Conservation (phyloP, 2,329 filamentous ascomycete genomes). For the Cladosporium sp. region DNA sequence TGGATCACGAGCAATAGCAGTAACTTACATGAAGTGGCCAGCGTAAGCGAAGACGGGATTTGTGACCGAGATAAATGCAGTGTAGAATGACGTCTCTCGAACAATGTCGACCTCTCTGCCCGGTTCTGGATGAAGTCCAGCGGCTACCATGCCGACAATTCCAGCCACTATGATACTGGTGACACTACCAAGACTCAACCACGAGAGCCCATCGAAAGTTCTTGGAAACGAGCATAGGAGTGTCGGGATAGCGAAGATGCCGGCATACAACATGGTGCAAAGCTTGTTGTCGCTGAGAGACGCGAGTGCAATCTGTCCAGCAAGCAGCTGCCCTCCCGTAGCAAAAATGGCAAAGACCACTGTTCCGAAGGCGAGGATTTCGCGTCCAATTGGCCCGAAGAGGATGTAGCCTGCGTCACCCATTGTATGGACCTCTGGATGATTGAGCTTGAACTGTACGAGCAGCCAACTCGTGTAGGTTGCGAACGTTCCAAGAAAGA, state of each 20-base stretch:
- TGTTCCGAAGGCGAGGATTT: slow-evolving; percentile 38
- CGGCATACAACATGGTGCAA: slow-evolving; percentile 49
- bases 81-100: slow-evolving; percentile 38
- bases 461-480: slow-evolving; percentile 49
- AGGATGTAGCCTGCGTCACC: slow-evolving; percentile 34
- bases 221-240: slow-evolving; percentile 47
- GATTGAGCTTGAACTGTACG: slow-evolving; percentile 41
- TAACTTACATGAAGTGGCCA: slow-evolving; percentile 45
- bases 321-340: slow-evolving; percentile 49
- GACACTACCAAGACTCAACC: slow-evolving; percentile 43
- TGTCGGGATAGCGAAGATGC: slow-evolving; percentile 48
- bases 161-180: slow-evolving; percentile 48
- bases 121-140: slow-evolving; percentile 39
- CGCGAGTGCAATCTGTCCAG: slow-evolving; percentile 49
- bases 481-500: slow-evolving; percentile 49
- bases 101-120: slow-evolving; percentile 37
- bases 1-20: not conserved
- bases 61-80: slow-evolving; percentile 46
- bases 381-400: slow-evolving; percentile 27
- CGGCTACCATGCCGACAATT: slow-evolving; percentile 49
- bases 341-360: slow-evolving; percentile 51
- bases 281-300: slow-evolving; percentile 44
- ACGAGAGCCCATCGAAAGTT: slow-evolving; percentile 48
- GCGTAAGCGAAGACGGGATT: slow-evolving; percentile 53
- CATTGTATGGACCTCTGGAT: slow-evolving; percentile 36